Percentiles rank a stretch among this genome's conserved stretches.
Conservation (phyloP, 768 basidiomycete species). For the Leccinellum albellum region DNA sequence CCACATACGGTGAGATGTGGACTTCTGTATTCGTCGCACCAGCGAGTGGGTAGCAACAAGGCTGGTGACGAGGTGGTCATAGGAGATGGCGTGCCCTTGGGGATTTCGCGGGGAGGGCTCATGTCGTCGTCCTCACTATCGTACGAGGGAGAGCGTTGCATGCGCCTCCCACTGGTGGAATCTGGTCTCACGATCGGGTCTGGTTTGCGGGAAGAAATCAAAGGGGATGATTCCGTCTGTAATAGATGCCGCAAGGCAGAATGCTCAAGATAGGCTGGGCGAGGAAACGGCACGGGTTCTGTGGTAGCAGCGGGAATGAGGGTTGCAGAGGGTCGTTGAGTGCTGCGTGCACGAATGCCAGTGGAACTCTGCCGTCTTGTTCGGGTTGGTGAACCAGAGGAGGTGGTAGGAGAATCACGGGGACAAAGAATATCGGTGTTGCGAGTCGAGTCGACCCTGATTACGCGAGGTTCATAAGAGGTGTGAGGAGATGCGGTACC, state of each 20-base stretch:
- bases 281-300: conserved; percentile 45
- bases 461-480: conserved; percentile 62
- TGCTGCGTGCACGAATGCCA: conserved; percentile 23
- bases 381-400: conserved; percentile 42
- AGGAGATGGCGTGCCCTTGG: conserved; percentile 21
- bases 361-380: conserved; percentile 45
- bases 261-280: conserved; percentile 73
- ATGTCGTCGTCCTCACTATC: conserved; percentile 72
- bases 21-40: conserved; percentile 69
- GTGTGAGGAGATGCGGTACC: conserved; percentile 29
- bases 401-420: conserved; percentile 32
- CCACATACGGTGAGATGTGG: conserved; percentile 54
- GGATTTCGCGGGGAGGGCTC: conserved; percentile 45
- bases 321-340: conserved; percentile 23
- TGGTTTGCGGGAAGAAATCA: conserved; percentile 37
- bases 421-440: conserved; percentile 43
- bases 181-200: conserved; percentile 30
- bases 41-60: conserved; percentile 68
- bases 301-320: conserved; percentile 28
- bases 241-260: conserved; percentile 70
- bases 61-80: conserved; percentile 32
- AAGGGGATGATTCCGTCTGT: conserved; percentile 45
- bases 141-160: conserved; percentile 38
- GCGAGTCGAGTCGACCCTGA: conserved; percentile 51
- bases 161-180: conserved; percentile 14